Base-by-base conservation (phyloP, 2,329 filamentous ascomycete genomes). In the Colletotrichum spinosum region DNA sequence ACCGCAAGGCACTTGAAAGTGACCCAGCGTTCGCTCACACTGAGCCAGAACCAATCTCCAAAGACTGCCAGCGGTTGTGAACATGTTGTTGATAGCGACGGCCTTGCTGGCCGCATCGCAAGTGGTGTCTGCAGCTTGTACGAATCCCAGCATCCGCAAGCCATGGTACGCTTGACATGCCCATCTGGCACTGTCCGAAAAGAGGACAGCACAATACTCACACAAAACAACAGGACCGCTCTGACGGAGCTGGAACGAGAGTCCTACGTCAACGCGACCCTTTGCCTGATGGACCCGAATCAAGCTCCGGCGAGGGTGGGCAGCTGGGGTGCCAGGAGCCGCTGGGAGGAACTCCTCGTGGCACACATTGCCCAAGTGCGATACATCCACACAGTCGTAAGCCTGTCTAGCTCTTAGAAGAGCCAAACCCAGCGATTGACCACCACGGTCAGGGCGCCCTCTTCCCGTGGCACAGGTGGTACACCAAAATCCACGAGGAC, bases 401-500 rank as follows among this genome's bases (percentile, higher is more conserved):
- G 53, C 37, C 7, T 9, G 8, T 9, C 44, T n/a, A 12, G 8
- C 4, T 13, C 8, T 13, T 44, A 8, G 3, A 12, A 44, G 8
- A 6, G 6, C 12, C 10, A 1, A 44, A 13, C 2, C 12, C 2
- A 4, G 15, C 4, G 15, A 44, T 10, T 11, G 11, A 13, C 6
- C 42, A 44, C 15, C 13, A 15, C 10, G n/a, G 17, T 9, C 34
- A 55, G 53, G 53, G 53, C 15, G 53, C 53, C 3, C 13, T 55
- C 9, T 55, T 55, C 39, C 53, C 53, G 9, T 78, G 72, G 70
- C 77, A 79, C 60, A 72, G 77, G 8, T 73, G 71, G 42, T 72
- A 73, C 58, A 66, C 76, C 6, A 68, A 73, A 11, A 67, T 73
- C 11, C 76, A 78, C 55, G 76, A 78, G 52, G 25, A 67, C 10